Conservation (phyloP, 1,284 basidiomycete species). For the Sphaerobolus stellatus region DNA sequence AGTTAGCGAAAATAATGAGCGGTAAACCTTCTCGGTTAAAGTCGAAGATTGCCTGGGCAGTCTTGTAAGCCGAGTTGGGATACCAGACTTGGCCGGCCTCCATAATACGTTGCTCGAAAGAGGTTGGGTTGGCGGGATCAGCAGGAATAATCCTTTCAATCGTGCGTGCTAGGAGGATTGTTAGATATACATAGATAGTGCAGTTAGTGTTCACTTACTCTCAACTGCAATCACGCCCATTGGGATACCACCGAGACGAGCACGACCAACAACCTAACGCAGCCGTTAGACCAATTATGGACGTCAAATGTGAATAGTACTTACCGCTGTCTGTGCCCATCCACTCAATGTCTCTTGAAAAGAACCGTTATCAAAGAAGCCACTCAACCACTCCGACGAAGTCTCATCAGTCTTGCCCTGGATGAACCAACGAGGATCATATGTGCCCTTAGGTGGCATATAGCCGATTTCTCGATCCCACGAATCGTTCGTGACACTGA, state of each 20-base stretch:
- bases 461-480: constrained; percentile 96
- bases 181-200: too few species aligned
- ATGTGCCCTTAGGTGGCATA: constrained; percentile 88
- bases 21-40: constrained; percentile 97
- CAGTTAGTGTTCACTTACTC: constrained; percentile 41
- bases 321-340: constrained; percentile 95
- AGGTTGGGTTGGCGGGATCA: constrained; percentile 97
- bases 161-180: constrained; percentile 63
- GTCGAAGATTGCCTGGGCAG: constrained; percentile 98
- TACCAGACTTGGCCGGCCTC: constrained; percentile 99
- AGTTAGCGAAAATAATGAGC: constrained; percentile 98
- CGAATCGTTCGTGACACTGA: constrained; percentile 66
- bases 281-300: not conserved
- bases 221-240: constrained; percentile 98
- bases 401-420: constrained; percentile 88
- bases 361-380: constrained; percentile 96
- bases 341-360: constrained; percentile 96
- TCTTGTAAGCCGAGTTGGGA: constrained; percentile 99
- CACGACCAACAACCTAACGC: constrained; percentile 75
- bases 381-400: constrained; percentile 74
- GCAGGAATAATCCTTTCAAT: constrained; percentile 97
- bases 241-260: constrained; percentile 94
- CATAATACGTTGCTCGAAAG: constrained; percentile 97
- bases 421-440: constrained; percentile 98
- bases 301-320: constrained; percentile 4